Evolutionary conservation across 495 filamentous ascomycete genomes (phyloP), one percentile per base, ranked within the genome.

Genomic region (Rhizodiscina lignyota): DNA sequence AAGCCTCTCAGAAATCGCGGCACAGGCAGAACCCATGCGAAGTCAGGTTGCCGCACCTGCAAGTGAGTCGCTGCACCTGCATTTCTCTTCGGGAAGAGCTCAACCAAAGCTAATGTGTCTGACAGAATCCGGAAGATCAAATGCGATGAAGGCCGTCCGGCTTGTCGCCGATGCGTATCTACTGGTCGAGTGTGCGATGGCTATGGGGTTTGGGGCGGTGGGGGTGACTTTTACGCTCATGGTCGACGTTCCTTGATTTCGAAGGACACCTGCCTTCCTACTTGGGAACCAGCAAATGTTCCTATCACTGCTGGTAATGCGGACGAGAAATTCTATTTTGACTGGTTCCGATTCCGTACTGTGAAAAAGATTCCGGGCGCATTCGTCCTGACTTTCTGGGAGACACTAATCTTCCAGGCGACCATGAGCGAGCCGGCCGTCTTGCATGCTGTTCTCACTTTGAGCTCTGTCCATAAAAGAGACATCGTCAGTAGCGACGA

Each of bases 141-240:
- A n/a, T n/a, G n/a, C n/a, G n/a, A n/a, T n/a, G n/a, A n/a, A n/a
- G n/a, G n/a, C n/a, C n/a, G n/a, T n/a, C n/a, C n/a, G n/a, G n/a
- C n/a, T n/a, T n/a, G n/a, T n/a, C n/a, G n/a, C n/a, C n/a, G n/a
- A n/a, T n/a, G n/a, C n/a, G n/a, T n/a, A n/a, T n/a, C n/a, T n/a
- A n/a, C n/a, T n/a, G n/a, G n/a, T n/a, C n/a, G n/a, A n/a, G n/a
- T n/a, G n/a, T n/a, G n/a, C n/a, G n/a, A n/a, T n/a, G 41, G 41
- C 6, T 44, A 44, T 27, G 63, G 70, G 12, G 49, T 56, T 17
- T 77, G 72, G 48, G 70, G 71, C 38, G 70, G 68, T 22, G 72
- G 72, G 41, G 65, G 55, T 32, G 42, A 39, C 15, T 16, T 4
- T 6, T 27, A 31, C 11, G 32, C 15, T 12, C 37, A 13, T 18